phyloP scores from a whole-genome alignment of 768 basidiomycete genomes.

The Exsudoporus frostii region DNA sequence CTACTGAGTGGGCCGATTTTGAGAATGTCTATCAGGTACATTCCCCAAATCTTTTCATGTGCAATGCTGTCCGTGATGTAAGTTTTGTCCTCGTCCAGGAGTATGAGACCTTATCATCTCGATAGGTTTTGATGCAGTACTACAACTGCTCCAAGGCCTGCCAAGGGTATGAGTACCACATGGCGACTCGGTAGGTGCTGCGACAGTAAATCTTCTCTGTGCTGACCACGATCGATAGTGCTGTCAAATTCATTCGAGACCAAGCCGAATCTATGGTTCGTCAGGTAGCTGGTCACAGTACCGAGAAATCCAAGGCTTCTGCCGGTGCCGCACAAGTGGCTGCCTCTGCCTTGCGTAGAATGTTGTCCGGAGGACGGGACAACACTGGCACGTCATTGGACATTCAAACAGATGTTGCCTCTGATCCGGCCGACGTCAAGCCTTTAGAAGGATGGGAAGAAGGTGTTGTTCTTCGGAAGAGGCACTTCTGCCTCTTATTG shows the following conservation, averaged over 20 bases:
- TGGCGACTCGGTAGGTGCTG: conserved; percentile 71
- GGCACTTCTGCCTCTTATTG: conserved; percentile 80
- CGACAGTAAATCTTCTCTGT: conserved; percentile 1
- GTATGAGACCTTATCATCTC: conserved; percentile 8
- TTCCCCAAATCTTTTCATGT: conserved; percentile 77
- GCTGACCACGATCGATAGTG: conserved; percentile 39
- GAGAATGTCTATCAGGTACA: conserved; percentile 91
- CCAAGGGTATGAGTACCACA: conserved; percentile 80
- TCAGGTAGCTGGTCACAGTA: conserved; percentile 14
- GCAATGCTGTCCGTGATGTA: conserved; percentile 76
- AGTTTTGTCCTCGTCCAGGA: conserved; percentile 25
- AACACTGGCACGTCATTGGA: conserved; percentile 45
- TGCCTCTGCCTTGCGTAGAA: conserved; percentile 61
- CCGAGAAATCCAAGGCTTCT: conserved; percentile 30
- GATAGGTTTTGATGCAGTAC: conserved; percentile 81
- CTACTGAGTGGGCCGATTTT: conserved; percentile 76
- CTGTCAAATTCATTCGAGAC: conserved; percentile 84
- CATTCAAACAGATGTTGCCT: conserved; percentile 30
- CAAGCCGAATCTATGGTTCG: conserved; percentile 52
- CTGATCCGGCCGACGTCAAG: conserved; percentile 41
- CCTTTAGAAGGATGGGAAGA: conserved; percentile 73
- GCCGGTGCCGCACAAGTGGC: conserved; percentile 59
- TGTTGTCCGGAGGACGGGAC: conserved; percentile 52
- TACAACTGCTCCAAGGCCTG: conserved; percentile 78
- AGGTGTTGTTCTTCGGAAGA: conserved; percentile 63